A percentile compares a stretch with the other conserved stretches of the same genome.
phyloP scores from a whole-genome alignment of 768 basidiomycete genomes.

The Macrolepiota albuminosa region DNA sequence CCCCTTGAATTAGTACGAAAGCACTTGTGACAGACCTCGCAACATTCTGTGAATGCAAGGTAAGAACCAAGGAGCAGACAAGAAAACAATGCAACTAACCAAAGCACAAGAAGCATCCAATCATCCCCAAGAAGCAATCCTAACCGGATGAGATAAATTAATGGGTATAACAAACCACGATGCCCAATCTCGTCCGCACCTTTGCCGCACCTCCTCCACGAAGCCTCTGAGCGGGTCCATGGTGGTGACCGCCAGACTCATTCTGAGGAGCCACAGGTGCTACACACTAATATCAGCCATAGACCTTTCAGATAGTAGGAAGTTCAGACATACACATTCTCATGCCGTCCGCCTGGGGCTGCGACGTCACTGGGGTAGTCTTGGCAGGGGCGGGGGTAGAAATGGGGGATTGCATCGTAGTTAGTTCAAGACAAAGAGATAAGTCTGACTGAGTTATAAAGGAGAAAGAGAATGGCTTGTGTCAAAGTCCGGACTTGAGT shows the following conservation, averaged over 20 bases:
- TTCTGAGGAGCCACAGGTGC: background rate
- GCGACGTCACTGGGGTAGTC: slow-evolving; percentile 32
- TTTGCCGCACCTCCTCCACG: slow-evolving; percentile 71
- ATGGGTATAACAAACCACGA: background rate
- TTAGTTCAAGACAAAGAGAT: background rate
- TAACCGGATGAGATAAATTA: slow-evolving; percentile 18
- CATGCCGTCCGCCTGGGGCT: slow-evolving; percentile 51
- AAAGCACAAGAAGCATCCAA: slow-evolving; percentile 71
- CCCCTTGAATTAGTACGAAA: background rate
- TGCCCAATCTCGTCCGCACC: slow-evolving; percentile 30
- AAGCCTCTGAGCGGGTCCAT: slow-evolving; percentile 47
- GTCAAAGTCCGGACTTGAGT: background rate
- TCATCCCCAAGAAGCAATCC: slow-evolving; percentile 62
- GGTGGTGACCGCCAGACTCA: slow-evolving; percentile 21
- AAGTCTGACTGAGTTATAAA: background rate
- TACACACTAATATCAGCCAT: background rate
- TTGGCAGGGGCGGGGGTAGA: slow-evolving; percentile 10
- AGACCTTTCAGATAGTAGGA: background rate
- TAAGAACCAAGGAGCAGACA: background rate
- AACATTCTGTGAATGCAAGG: slow-evolving; percentile 44
- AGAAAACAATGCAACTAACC: slow-evolving; percentile 35
- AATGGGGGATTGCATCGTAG: slow-evolving; percentile 8
- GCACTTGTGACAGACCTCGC: slow-evolving; percentile 46
- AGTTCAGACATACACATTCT: slow-evolving; percentile 54
- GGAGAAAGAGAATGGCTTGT: too few species aligned